These are phyloP conservation scores for Colletotrichum theobromicola DNA, from an alignment of 2,329 filamentous ascomycete genomes.

Conservation along the genomic window DNA sequence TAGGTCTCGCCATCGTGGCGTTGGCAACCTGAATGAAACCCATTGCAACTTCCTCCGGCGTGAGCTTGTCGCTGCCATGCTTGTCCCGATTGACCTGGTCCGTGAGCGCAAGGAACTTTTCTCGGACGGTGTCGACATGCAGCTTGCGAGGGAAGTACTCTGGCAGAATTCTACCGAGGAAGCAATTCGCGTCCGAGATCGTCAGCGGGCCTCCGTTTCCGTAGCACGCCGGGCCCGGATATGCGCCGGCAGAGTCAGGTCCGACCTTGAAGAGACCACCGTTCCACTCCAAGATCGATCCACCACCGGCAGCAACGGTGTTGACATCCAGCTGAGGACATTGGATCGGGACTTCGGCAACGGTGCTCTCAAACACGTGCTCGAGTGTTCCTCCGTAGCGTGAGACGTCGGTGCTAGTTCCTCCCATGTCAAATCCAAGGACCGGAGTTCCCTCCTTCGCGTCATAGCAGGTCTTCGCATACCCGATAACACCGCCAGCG, in stretches of 20 bases:
- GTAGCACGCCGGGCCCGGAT: conserved; percentile 76
- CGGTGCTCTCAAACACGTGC: conserved; percentile 73
- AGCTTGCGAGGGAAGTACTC: conserved; percentile 66
- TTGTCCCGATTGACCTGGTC: conserved; percentile 43
- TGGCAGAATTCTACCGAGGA: conserved; percentile 63
- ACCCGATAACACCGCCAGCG: conserved; percentile 78
- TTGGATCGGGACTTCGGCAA: conserved; percentile 79
- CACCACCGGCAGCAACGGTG: conserved; percentile 78
- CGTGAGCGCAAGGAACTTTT: conserved; percentile 46
- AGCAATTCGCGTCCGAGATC: conserved; percentile 75
- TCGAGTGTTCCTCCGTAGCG: conserved; percentile 59
- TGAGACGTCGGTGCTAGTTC: conserved; percentile 77
- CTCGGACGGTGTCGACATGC: conserved; percentile 37
- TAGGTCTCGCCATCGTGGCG: conserved; percentile 39
- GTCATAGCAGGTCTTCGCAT: conserved; percentile 76
- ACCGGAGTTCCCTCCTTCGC: conserved; percentile 69
- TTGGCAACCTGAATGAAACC: conserved; percentile 42
- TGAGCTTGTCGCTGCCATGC: conserved; percentile 29
- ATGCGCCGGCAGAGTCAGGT: conserved; percentile 72
- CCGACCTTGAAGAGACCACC: conserved; percentile 78
- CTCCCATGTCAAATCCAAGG: conserved; percentile 76
- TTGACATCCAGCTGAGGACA: conserved; percentile 83
- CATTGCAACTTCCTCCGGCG: conserved; percentile 38
- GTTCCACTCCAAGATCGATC: conserved; percentile 71
- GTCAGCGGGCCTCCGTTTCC: conserved; percentile 73